Conservation (phyloP, 345 rosid species). For the Dovyalis caffra region DNA sequence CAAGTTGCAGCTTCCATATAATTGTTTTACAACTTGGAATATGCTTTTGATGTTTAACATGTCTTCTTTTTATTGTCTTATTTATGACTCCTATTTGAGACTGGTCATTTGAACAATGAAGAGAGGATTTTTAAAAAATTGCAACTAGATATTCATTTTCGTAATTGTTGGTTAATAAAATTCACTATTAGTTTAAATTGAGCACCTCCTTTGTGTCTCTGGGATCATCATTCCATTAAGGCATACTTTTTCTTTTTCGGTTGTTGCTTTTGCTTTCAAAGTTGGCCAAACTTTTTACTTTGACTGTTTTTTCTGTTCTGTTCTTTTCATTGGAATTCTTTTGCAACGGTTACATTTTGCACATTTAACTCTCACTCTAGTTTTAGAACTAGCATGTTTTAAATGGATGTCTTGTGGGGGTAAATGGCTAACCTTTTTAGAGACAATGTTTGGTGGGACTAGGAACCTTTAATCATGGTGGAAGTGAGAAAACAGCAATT, state of each 20-base stretch:
- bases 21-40: conserved; percentile 17
- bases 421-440: not conserved
- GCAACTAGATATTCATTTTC: not conserved
- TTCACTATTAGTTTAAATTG: not conserved
- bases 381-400: not conserved
- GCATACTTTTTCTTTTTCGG: not conserved
- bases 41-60: conserved; percentile 19
- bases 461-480: not conserved
- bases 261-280: not conserved
- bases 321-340: not conserved
- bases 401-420: not conserved
- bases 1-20: conserved; percentile 1
- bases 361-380: not conserved
- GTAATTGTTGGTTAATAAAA: not conserved
- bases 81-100: not conserved
- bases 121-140: not conserved
- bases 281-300: not conserved
- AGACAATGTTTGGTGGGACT: not conserved
- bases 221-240: not conserved
- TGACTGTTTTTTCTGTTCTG: not conserved
- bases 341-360: not conserved
- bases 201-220: not conserved
- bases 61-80: not conserved
- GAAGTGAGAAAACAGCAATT: not conserved
- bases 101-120: not conserved